Evolutionary conservation across 257 asterid species (phyloP).

Genomic region (Fraxinus anomala): DNA sequence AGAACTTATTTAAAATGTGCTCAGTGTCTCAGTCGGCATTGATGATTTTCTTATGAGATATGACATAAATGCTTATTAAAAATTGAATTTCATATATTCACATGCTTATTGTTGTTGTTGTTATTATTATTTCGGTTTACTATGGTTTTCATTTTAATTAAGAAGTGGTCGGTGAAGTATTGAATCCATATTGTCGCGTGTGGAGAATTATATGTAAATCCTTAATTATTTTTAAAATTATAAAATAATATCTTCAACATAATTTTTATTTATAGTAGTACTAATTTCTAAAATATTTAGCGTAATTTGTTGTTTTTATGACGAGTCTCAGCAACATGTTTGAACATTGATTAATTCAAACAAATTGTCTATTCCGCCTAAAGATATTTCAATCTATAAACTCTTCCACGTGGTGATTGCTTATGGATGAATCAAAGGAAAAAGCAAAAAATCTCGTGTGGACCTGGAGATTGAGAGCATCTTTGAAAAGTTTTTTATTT

Average conservation of each 20-base stretch:
- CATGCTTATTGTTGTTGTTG: too few relatives aligned
- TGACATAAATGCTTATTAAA: too few relatives aligned
- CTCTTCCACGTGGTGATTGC: background rate
- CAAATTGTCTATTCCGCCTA: background rate
- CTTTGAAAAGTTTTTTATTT: too few relatives aligned
- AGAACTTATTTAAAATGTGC: background rate
- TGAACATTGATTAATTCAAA: background rate
- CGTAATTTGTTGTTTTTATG: too few relatives aligned
- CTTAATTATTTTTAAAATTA: too few relatives aligned
- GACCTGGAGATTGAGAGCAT: too few relatives aligned
- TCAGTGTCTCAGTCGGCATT: background rate
- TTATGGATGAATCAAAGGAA: background rate
- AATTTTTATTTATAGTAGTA: too few relatives aligned
- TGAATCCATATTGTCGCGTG: background rate
- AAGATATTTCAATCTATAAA: background rate
- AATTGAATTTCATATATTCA: too few relatives aligned
- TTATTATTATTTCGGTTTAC: too few relatives aligned
- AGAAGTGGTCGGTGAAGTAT: background rate
- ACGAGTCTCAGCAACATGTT: background rate
- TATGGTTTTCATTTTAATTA: too few relatives aligned
- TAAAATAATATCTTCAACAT: too few relatives aligned
- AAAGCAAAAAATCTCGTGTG: background rate
- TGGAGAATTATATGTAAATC: background rate
- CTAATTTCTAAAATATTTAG: too few relatives aligned
- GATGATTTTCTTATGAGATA: background rate